Evolutionary conservation across 2,329 filamentous ascomycete genomes (phyloP), one percentile per base, ranked within the genome.

Genomic region (Coniochaeta sp.): DNA sequence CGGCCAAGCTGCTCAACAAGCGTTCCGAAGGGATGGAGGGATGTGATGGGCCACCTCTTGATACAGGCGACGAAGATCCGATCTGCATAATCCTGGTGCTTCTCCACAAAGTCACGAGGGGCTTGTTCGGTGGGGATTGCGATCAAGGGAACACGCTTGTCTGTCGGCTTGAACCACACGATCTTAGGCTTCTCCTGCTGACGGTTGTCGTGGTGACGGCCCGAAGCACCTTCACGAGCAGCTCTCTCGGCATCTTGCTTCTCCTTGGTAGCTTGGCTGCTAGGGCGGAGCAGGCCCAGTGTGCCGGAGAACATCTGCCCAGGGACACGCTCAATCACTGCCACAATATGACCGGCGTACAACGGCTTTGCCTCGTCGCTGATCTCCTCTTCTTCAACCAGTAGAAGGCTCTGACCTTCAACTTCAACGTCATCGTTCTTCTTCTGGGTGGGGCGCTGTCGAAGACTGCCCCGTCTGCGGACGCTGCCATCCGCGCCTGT

Each of bases 391-490:
- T 99, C 94, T 65, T 99, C 94, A 57, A 97, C 94, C 16, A 99
- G 82, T 20, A 99, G 84, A 53, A 99, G 79, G 67, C 92, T 97
- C 71, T 99, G 94, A 24, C 94, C 94, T 68, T 99, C 94, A 26
- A 99, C 94, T 70, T 99, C 94, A 24, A 99, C 94, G 67, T 99
- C 94, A 60, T 99, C 94, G 57, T 99, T 99, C 82, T 99, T 99
- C 84, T 99, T 99, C 72, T 99, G 94, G 0, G 92, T 97, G 8
- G 94, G 94, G 51, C 94, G 87, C 74, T 97, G 94, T 64, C 94
- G 87, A 60, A 99, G 81, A 79, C 92, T 97, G 59, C 94, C 94
- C 64, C 94, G 89, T 59, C 94, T 84, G 61, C 92, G 89, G 57
- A 99, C 85, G 55, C 91, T 89, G 63, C 91, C 91, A 62, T 96